A percentile compares a stretch with the other conserved stretches of the same genome.
Conservation (phyloP, 805 yeast genomes). For the Monosporozyma siamensis region DNA sequence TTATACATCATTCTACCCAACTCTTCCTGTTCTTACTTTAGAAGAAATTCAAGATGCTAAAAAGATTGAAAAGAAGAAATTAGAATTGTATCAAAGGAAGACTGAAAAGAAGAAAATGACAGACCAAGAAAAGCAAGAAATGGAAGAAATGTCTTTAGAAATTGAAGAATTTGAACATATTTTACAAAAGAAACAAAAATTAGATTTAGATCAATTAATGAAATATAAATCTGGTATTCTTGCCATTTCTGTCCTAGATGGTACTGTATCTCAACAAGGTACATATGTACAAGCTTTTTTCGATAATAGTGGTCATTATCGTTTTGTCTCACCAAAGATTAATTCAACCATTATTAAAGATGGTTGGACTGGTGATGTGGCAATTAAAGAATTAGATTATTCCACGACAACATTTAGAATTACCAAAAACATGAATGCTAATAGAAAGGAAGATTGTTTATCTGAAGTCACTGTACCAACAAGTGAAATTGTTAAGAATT, state of each 20-base stretch:
- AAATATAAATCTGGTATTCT: conserved; percentile 67
- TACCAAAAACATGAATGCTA: conserved; percentile 43
- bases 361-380: conserved; percentile 60
- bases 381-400: conserved; percentile 68
- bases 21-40: conserved; percentile 66
- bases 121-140: conserved; percentile 23
- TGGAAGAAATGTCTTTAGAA: conserved; percentile 25
- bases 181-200: conserved; percentile 36
- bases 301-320: conserved; percentile 64
- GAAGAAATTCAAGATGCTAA: conserved; percentile 58
- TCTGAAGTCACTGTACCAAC: conserved; percentile 63
- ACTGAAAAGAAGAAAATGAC: conserved; percentile 29
- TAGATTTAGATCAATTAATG: conserved; percentile 50
- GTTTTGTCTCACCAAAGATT: conserved; percentile 48
- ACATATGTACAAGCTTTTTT: conserved; percentile 65
- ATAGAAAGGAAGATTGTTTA: conserved; percentile 47
- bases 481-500: conserved; percentile 48
- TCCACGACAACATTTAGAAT: conserved; percentile 58
- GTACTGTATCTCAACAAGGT: conserved; percentile 44
- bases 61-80: conserved; percentile 33
- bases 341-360: conserved; percentile 25
- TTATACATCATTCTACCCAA: conserved; percentile 74
- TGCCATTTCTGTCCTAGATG: conserved; percentile 55
- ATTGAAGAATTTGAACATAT: conserved; percentile 32
- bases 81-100: conserved; percentile 28